Evolutionary conservation across 78 protist genomes (phyloP), one percentile per base, ranked within the genome.

Genomic region (Capsaspora owczarzaki): DNA sequence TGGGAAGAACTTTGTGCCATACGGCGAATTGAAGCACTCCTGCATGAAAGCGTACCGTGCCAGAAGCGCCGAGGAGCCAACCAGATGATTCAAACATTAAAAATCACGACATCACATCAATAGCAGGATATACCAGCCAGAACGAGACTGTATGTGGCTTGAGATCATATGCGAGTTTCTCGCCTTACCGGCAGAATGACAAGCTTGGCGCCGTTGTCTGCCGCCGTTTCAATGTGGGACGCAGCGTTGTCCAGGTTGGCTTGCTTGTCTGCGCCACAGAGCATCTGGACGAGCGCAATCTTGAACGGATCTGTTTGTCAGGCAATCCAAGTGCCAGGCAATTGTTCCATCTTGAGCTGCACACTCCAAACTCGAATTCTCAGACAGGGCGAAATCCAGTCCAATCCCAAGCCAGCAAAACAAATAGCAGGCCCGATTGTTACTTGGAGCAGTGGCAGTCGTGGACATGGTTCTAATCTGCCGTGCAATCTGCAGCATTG

Each of bases 11-110:
- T 37, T 25, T 22, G 91, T 85, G 25, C 85, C 89, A 61, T 96
- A 96, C 33, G 97, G 97, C n/a, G 87, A 76, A 85, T 93, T 92
- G 75, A 92, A 94, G 81, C 90, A 86, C 79, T 93, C 96, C 87
- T 83, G 69, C 29, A 40, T 23, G 27, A 3, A 2, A 5, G 14
- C 31, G 1, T 4, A 75, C 22, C 3, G 43, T 2, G n/a, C 19
- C 33, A 47, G 5, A 4, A 47, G 38, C 22, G 47, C 23, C 1
- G 6, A 42, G 43, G 60, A 46, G 12, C 38, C 4, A 74, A 33
- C 29, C 20, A 42, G 6, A 10, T 2, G 35, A 14, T 49, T 25
- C 12, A 49, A 51, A 2, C 12, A 8, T 20, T 29, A 77, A 3
- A 40, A 31, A 44, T 3, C 12, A 31, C 12, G 31, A 72, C 29